Evolutionary conservation across 2,329 filamentous ascomycete genomes (phyloP).

Genomic region (Raffaelea ambrosiae): DNA sequence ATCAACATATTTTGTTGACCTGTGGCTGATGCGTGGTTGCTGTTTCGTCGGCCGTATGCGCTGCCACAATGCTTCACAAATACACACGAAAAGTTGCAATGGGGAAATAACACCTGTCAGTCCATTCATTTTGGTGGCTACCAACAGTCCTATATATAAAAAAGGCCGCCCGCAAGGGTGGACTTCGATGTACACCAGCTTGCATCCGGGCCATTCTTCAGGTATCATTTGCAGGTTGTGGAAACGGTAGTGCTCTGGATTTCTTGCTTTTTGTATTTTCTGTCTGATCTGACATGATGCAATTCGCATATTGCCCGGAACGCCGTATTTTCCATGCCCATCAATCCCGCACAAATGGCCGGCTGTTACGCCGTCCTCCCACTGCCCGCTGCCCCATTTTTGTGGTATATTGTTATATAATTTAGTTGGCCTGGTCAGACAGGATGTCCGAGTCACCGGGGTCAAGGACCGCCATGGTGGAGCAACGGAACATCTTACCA

Average conservation of each 20-base stretch:
- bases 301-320: conserved; percentile 4
- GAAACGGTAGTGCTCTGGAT: background rate
- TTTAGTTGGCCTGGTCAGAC: conserved; percentile 61
- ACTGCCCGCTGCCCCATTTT: background rate
- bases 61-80: too few species aligned
- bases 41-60: too few species aligned
- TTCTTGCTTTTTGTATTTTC: conserved; percentile 1
- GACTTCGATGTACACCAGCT: too few species aligned
- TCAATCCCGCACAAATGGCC: background rate
- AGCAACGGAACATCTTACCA: conserved; percentile 97
- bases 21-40: too few species aligned
- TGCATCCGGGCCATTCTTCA: too few species aligned
- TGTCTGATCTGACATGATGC: background rate
- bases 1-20: too few species aligned
- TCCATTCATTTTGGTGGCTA: too few species aligned
- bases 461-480: conserved; percentile 94
- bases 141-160: too few species aligned
- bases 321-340: conserved; percentile 21
- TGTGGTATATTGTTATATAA: background rate
- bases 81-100: too few species aligned
- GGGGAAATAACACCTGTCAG: too few species aligned
- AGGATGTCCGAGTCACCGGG: conserved; percentile 98
- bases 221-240: too few species aligned
- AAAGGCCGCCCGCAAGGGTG: too few species aligned
- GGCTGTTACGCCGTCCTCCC: background rate